Percentiles rank a stretch among this genome's conserved stretches.
Conservation (phyloP, 1,139 yeast genomes). For the Kodamaea arcana region DNA sequence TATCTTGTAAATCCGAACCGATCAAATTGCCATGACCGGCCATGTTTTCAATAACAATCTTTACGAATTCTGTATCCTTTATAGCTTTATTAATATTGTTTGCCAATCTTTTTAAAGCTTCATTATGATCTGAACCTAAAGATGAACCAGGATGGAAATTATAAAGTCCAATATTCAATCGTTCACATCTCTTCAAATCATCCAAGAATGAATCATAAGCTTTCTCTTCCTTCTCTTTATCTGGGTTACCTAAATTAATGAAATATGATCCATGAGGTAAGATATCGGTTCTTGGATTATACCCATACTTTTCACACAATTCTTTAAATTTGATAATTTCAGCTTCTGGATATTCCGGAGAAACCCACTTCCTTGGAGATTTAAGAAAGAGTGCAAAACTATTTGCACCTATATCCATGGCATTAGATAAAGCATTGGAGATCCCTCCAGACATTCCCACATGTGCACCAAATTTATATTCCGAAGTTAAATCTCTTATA, state of each 20-base stretch:
- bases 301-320: slow-evolving; percentile 58
- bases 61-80: slow-evolving; percentile 67
- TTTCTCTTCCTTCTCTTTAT: slow-evolving; percentile 68
- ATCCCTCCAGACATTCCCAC: slow-evolving; percentile 72
- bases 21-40: slow-evolving; percentile 90
- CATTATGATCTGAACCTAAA: slow-evolving; percentile 63
- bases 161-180: slow-evolving; percentile 75
- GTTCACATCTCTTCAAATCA: slow-evolving; percentile 83
- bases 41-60: slow-evolving; percentile 92
- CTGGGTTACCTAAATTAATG: slow-evolving; percentile 90
- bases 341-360: slow-evolving; percentile 67
- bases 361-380: slow-evolving; percentile 87
- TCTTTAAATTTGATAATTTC: slow-evolving; percentile 64
- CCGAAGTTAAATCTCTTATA: slow-evolving; percentile 18
- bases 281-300: slow-evolving; percentile 70
- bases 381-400: slow-evolving; percentile 88
- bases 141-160: slow-evolving; percentile 96
- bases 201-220: slow-evolving; percentile 80
- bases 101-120: slow-evolving; percentile 67
- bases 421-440: slow-evolving; percentile 71
- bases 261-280: slow-evolving; percentile 95
- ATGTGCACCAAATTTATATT: slow-evolving; percentile 74
- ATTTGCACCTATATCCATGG: slow-evolving; percentile 73
- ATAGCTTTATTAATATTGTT: slow-evolving; percentile 76
- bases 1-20: slow-evolving; percentile 77